These are phyloP conservation scores for Trichoderma sp. DNA, from an alignment of 2,329 filamentous ascomycete species.

Conservation along the genomic window DNA sequence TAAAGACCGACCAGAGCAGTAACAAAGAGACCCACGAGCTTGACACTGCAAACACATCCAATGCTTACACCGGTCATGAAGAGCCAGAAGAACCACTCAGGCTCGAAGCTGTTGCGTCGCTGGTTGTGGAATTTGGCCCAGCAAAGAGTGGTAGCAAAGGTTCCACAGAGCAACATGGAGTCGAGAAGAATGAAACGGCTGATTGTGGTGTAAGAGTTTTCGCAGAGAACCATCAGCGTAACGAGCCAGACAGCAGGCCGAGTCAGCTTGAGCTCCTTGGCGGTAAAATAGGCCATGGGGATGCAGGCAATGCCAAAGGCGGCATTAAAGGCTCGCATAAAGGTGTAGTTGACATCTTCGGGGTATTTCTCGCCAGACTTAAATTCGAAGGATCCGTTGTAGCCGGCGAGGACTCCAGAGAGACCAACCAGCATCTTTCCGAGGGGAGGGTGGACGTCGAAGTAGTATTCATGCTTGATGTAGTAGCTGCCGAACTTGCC, in stretches of 20 bases:
- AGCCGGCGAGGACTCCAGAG: slow-evolving; percentile 93
- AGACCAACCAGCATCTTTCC: slow-evolving; percentile 98
- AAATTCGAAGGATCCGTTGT: slow-evolving; percentile 99
- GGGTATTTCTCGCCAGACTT: slow-evolving; percentile 98
- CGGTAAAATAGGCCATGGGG: slow-evolving; percentile 93
- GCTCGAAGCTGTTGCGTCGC: slow-evolving; percentile 81
- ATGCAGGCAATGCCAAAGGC: slow-evolving; percentile 92
- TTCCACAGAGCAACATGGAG: slow-evolving; percentile 98
- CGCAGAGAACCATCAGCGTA: slow-evolving; percentile 95
- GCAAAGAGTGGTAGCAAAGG: slow-evolving; percentile 95
- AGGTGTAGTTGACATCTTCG: slow-evolving; percentile 91
- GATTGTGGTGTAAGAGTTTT: slow-evolving; percentile 99
- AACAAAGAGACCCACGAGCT: slow-evolving; percentile 95
- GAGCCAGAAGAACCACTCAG: slow-evolving; percentile 94
- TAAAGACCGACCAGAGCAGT: slow-evolving; percentile 95
- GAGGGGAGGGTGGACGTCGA: slow-evolving; percentile 85
- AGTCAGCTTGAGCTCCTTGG: slow-evolving; percentile 84
- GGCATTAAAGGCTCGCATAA: slow-evolving; percentile 98
- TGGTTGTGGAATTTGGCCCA: slow-evolving; percentile 96
- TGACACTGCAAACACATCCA: slow-evolving; percentile 97
- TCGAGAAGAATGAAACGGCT: slow-evolving; percentile 97
- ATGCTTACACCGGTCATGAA: slow-evolving; percentile 93
- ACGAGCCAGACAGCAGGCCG: slow-evolving; percentile 91
- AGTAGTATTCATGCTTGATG: slow-evolving; percentile 99
- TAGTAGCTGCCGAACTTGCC: slow-evolving; percentile 99